phyloP scores from a whole-genome alignment of 2,329 filamentous ascomycete species.

The Aspergillus fructus region DNA sequence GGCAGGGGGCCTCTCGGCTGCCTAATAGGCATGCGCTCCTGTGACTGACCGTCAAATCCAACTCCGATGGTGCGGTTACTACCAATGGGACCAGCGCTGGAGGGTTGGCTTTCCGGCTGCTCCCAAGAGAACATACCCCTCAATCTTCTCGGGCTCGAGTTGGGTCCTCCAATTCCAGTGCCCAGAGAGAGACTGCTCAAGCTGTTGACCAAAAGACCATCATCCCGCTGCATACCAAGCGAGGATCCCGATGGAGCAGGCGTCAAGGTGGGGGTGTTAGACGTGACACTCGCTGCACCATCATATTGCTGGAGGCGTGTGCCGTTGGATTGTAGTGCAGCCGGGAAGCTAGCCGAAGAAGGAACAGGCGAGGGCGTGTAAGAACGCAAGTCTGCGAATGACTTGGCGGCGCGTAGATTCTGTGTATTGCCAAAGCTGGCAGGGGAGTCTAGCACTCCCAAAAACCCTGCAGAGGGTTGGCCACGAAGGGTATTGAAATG shows the following conservation, averaged over 20 bases:
- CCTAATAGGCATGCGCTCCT: slow-evolving; percentile 57
- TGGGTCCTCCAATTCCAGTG: slow-evolving; percentile 44
- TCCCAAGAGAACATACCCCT: slow-evolving; percentile 64
- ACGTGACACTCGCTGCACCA: slow-evolving; percentile 55
- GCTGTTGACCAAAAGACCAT: slow-evolving; percentile 62
- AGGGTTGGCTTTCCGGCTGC: slow-evolving; percentile 50
- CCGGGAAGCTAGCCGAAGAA: slow-evolving; percentile 84
- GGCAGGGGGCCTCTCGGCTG: slow-evolving; percentile 62
- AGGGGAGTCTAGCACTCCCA: slow-evolving; percentile 82
- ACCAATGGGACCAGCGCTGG: slow-evolving; percentile 58
- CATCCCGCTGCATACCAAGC: slow-evolving; percentile 53
- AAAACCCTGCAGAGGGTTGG: slow-evolving; percentile 74
- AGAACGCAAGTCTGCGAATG: slow-evolving; percentile 90
- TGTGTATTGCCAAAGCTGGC: slow-evolving; percentile 65
- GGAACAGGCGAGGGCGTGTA: slow-evolving; percentile 92
- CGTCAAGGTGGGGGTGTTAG: slow-evolving; percentile 66
- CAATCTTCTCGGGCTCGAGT: slow-evolving; percentile 57
- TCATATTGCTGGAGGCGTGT: slow-evolving; percentile 60
- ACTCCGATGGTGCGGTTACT: slow-evolving; percentile 64
- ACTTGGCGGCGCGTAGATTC: slow-evolving; percentile 90
- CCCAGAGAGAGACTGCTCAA: slow-evolving; percentile 61
- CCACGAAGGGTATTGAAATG: slow-evolving; percentile 73
- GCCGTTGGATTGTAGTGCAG: slow-evolving; percentile 63
- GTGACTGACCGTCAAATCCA: slow-evolving; percentile 56
- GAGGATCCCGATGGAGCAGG: slow-evolving; percentile 55